Percentiles rank a stretch among this genome's conserved stretches.
Conservation (phyloP, 805 yeast genomes). For the Starmera quercuum region DNA sequence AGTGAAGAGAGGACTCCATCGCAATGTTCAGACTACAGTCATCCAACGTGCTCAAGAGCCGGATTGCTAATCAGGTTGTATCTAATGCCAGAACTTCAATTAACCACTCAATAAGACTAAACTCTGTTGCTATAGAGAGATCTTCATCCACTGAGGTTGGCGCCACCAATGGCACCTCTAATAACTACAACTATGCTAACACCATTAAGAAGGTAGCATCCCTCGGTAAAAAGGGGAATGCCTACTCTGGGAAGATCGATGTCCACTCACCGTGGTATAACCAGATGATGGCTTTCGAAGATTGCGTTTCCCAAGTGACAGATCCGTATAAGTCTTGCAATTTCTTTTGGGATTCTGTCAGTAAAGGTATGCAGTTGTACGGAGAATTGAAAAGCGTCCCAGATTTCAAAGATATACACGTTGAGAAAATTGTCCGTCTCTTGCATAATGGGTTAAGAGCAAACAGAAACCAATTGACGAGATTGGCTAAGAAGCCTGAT, state of each 20-base stretch:
- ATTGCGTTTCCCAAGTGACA: constrained; percentile 30
- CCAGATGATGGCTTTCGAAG: constrained; percentile 45
- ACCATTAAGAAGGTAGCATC: constrained; percentile 1
- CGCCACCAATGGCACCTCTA: neutral
- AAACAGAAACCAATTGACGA: constrained; percentile 45
- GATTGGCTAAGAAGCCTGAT: constrained; percentile 51
- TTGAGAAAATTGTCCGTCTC: constrained; percentile 41
- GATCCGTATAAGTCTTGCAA: constrained; percentile 29
- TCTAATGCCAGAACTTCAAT: constrained; percentile 29
- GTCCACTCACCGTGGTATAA: constrained; percentile 40
- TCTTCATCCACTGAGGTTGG: neutral
- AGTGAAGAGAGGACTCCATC: no score
- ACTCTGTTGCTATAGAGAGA: constrained; percentile 25
- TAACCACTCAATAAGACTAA: constrained; percentile 30
- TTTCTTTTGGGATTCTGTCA: constrained; percentile 45
- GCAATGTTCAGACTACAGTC: constrained; percentile 24
- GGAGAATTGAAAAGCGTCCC: constrained; percentile 38
- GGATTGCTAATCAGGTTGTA: constrained; percentile 32
- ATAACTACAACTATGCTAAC: constrained; percentile 5
- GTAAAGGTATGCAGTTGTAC: constrained; percentile 42
- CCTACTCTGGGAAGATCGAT: constrained; percentile 8
- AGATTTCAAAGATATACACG: constrained; percentile 38
- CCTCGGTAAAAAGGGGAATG: constrained; percentile 6
- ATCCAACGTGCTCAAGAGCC: constrained; percentile 26
- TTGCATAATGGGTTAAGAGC: constrained; percentile 50